Conservation (phyloP, 2,329 filamentous ascomycete genomes). For the Hymenoscyphus repandus region DNA sequence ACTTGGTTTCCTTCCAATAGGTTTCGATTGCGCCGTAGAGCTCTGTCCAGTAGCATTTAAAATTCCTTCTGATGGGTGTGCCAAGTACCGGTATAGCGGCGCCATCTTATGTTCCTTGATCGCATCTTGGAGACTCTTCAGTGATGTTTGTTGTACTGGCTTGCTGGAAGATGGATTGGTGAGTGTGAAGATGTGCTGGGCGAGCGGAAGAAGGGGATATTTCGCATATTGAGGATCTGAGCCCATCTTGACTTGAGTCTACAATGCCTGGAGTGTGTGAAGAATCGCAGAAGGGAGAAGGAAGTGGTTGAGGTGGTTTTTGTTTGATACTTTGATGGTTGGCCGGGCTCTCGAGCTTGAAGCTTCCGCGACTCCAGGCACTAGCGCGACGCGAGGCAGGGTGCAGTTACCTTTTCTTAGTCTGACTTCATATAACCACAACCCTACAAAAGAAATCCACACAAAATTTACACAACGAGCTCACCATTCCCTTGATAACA, state of each 20-base stretch:
- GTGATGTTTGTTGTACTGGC: slow-evolving; percentile 61
- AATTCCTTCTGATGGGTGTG: slow-evolving; percentile 66
- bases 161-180: slow-evolving; percentile 71
- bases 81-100: slow-evolving; percentile 77
- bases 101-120: slow-evolving; percentile 83
- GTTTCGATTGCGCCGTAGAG: slow-evolving; percentile 42
- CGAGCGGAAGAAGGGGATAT: slow-evolving; percentile 74
- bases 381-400: slow-evolving; percentile 24
- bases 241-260: slow-evolving; percentile 47
- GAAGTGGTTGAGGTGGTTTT: background rate
- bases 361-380: slow-evolving; percentile 23
- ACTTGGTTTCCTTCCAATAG: slow-evolving; percentile 63
- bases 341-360: slow-evolving; percentile 16
- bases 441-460: slow-evolving; percentile 4
- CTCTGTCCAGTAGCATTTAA: slow-evolving; percentile 47
- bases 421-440: slow-evolving; percentile 5
- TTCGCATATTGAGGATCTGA: slow-evolving; percentile 82
- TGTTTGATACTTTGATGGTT: slow-evolving; percentile 3
- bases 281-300: background rate
- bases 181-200: slow-evolving; percentile 82
- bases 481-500: too few relatives aligned
- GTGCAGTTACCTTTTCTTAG: background rate
- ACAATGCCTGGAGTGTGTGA: background rate
- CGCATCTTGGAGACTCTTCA: slow-evolving; percentile 73
- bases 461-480: background rate